phyloP scores from a whole-genome alignment of 495 filamentous ascomycete genomes.

The Cercophora samala region DNA sequence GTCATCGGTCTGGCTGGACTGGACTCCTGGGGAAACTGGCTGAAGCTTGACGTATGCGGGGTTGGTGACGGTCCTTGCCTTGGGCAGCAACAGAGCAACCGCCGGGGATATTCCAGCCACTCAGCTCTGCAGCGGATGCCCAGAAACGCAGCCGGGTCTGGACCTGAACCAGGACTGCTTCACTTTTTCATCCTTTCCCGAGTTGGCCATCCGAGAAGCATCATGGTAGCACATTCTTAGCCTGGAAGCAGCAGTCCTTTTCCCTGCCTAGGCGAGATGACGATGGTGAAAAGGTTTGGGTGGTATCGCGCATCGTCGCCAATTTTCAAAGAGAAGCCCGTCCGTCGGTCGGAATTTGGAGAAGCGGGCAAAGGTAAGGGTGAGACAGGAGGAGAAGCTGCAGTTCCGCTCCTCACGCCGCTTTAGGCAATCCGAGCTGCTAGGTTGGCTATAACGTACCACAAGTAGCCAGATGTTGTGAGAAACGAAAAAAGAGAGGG shows the following conservation, averaged over 20 bases:
- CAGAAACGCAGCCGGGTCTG: constrained; percentile 12
- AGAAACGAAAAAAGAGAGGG: neutral
- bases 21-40: neutral
- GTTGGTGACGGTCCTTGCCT: constrained; percentile 4
- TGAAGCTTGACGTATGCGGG: neutral
- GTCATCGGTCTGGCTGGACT: neutral
- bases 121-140: constrained; percentile 12
- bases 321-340: constrained; percentile 12
- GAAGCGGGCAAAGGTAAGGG: constrained; percentile 6
- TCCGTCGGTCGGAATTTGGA: constrained; percentile 5
- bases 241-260: neutral
- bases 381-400: neutral
- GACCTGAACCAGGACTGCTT: constrained; percentile 2
- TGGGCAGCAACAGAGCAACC: constrained; percentile 19
- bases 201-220: constrained; percentile 18
- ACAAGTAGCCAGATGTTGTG: neutral
- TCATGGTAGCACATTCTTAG: neutral
- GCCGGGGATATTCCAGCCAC: constrained; percentile 12
- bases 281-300: neutral
- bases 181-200: constrained; percentile 11
- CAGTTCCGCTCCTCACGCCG: constrained; percentile 6
- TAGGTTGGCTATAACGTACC: neutral
- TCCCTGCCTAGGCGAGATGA: constrained; percentile 11
- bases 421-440: constrained; percentile 12
- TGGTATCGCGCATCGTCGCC: constrained; percentile 13